Evolutionary conservation across 1,284 basidiomycete genomes (phyloP).

Genomic region (Ganoderma sinense): DNA sequence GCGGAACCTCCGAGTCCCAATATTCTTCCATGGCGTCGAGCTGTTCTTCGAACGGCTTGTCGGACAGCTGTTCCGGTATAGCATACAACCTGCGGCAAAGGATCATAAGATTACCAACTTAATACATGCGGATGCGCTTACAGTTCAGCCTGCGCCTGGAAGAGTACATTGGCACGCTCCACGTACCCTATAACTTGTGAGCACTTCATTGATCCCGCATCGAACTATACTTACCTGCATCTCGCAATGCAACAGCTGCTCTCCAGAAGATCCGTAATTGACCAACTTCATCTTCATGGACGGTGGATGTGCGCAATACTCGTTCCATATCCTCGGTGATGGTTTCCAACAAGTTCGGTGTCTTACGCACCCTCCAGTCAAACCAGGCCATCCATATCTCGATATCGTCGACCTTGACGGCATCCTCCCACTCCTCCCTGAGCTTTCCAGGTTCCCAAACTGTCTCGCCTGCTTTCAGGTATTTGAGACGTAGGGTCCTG

Average conservation of each 20-base stretch:
- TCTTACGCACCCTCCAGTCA: constrained; percentile 69
- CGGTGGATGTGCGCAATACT: constrained; percentile 48
- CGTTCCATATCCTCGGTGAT: constrained; percentile 57
- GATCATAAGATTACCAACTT: neutral
- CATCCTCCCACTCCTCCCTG: constrained; percentile 74
- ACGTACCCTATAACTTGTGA: constrained; percentile 39
- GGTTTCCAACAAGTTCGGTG: constrained; percentile 54
- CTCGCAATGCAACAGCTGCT: constrained; percentile 68
- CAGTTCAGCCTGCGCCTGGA: constrained; percentile 83
- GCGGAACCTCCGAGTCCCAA: constrained; percentile 77
- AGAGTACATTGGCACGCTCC: constrained; percentile 75
- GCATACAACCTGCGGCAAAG: constrained; percentile 57
- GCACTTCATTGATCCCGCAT: neutral
- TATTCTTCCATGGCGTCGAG: constrained; percentile 73
- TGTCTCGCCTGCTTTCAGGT: constrained; percentile 74
- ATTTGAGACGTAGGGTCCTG: constrained; percentile 61
- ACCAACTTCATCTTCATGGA: constrained; percentile 53
- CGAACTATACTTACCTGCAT: constrained; percentile 68
- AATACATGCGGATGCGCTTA: constrained; percentile 43
- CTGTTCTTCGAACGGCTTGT: constrained; percentile 51
- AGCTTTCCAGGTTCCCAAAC: constrained; percentile 68
- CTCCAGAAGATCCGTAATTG: constrained; percentile 78
- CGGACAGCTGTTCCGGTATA: constrained; percentile 51
- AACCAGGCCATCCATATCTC: constrained; percentile 79
- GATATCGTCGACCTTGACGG: constrained; percentile 57